These are phyloP conservation scores for Arachis hypogaea DNA, from an alignment of 306 rosid genomes.

Conservation along the genomic window DNA sequence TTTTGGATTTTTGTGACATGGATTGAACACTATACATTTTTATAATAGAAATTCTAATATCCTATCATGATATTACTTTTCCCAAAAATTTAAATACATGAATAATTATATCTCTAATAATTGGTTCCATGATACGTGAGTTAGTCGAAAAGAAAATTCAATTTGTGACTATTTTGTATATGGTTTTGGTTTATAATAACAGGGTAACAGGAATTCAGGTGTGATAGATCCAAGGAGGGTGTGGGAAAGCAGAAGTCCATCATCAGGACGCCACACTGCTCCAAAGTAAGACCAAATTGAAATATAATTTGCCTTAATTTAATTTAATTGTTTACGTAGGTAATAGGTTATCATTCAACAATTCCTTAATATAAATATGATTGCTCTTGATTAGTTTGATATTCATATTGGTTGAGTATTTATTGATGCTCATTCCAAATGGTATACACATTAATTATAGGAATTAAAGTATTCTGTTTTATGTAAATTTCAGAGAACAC, in stretches of 20 bases:
- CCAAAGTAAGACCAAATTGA: slow-evolving; percentile 47
- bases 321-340: not conserved
- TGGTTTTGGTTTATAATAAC: slow-evolving; percentile 28
- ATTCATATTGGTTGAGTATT: too few species aligned
- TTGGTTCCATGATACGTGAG: too few species aligned
- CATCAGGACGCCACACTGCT: slow-evolving; percentile 32
- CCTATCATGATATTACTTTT: too few species aligned
- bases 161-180: not conserved
- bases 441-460: not conserved
- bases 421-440: slow-evolving; percentile 10
- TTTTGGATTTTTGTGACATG: too few species aligned
- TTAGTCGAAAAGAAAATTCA: too few species aligned
- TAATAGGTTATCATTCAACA: not conserved
- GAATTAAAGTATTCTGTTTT: not conserved
- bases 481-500: not conserved
- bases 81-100: too few species aligned
- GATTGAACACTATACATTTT: too few species aligned
- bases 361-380: not conserved
- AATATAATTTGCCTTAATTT: not conserved
- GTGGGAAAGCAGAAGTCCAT: slow-evolving; percentile 34
- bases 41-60: too few species aligned
- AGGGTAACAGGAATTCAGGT: slow-evolving; percentile 52
- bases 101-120: too few species aligned
- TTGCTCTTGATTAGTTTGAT: not conserved
- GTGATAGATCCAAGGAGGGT: slow-evolving; percentile 32